Base-by-base conservation (phyloP, 2,329 filamentous ascomycete genomes). In the Endoconidiophora polonica region DNA sequence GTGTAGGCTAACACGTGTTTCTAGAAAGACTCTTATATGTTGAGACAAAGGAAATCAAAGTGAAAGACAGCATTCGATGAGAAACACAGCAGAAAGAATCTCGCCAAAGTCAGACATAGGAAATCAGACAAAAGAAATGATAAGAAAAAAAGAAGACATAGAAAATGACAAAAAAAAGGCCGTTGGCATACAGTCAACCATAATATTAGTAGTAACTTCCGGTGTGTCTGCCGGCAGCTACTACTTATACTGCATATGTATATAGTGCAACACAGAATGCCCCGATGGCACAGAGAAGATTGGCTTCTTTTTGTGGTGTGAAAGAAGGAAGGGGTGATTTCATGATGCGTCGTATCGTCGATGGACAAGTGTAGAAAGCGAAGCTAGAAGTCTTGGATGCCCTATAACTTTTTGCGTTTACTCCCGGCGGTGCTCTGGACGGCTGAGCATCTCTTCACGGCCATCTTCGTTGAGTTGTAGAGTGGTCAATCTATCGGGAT, bases 401-500 rank as follows among this genome's bases (percentile, higher is more conserved):
- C 14, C 44, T 3, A 9, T 26, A 40, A 16, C 18, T 20, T 18
- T n/a, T 24, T 37, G 22, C 39, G 5, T 12, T 18, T 45, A 52
- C 41, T 52, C 45, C 20, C 58, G 59, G 6, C 61, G 54, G 5
- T 63, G 56, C 50, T 59, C 59, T 4, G 57, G 52, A 44, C 46
- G 46, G 26, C 50, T 26, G 14, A 63, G 56, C 41, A 59, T 39
- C 3, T 47, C 46, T 40, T 62, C 61, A 3, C 63, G 57, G 38
- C 59, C 58, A 51, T 66, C 66, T 2, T 55, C 57, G 3, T 61
- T 44, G 42, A 68, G 56, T 40, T 63, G 59, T 52, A 60, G 58
- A 0, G 67, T 70, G 3, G 68, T 71, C 39, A 68, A 60, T 6
- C 69, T 62, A 44, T 70, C 63, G 0, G 68, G 68, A 45, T 71